Evolutionary conservation across 2,329 filamentous ascomycete species (phyloP), one percentile per base, ranked within the genome.

Genomic region (Trichoderma afroharzianum): DNA sequence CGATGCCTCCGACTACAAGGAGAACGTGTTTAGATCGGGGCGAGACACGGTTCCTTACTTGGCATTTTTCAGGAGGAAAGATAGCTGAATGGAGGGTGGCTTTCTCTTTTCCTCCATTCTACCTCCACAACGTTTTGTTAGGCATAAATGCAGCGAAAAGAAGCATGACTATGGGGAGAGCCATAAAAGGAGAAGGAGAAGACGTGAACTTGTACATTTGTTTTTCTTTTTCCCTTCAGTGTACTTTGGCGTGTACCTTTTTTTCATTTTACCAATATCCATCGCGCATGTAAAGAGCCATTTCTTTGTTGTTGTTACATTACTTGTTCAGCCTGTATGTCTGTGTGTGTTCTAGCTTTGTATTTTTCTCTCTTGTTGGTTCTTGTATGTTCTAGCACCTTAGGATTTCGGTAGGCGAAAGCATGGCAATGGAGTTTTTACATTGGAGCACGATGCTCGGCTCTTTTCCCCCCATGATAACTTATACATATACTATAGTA

Each of bases 21-120:
- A 81, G 50, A 76, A 79, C 4, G 79, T 85, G 12, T 84, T 85
- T 73, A 79, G 82, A 74, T 77, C 78, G 12, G 79, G 78, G 9
- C 73, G 76, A 26, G 79, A 81, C 21, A 75, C 79, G n/a, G 82
- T 85, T 47, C 85, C 85, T 24, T 87, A 86, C 70, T 77, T 87
- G 62, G 79, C 84, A 9, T 86, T 84, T 76, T 86, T 84, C 74
- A 77, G 82, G 67, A 78, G 82, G 50, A 84, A 85, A 36, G 61
- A 69, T 58, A 69, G 30, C n/a, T 69, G 28, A 50, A 47, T 1
- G 7, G n/a, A n/a, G 15, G 11, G 43, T 4, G 43, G 26, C n/a
- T 14, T 58, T n/a, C 30, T 32, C 55, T 26, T 14, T 24, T 55
- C 24, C 24, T n/a, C n/a, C 18, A 15, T 21, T 47, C 18, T 9